These are phyloP conservation scores for Podospora pseudocomata DNA, from an alignment of 495 filamentous ascomycete species.

Conservation along the genomic window DNA sequence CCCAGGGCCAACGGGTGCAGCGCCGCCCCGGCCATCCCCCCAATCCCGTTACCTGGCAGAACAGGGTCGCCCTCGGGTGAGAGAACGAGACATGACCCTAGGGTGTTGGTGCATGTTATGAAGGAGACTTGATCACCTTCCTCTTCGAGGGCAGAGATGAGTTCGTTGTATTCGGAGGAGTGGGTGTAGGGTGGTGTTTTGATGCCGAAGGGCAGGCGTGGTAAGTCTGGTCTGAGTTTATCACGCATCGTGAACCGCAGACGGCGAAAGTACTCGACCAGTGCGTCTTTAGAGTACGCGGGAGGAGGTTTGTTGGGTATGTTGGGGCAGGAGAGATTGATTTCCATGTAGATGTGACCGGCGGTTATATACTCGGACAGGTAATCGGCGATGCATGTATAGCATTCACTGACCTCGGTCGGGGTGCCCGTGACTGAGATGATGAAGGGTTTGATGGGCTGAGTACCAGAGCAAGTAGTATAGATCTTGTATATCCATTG, in stretches of 20 bases:
- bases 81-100: conserved; percentile 61
- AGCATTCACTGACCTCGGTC: conserved; percentile 37
- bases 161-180: conserved; percentile 51
- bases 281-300: conserved; percentile 51
- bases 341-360: conserved; percentile 54
- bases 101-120: conserved; percentile 68
- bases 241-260: conserved; percentile 18
- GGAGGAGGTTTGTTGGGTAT: conserved; percentile 63
- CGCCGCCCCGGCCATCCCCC: conserved; percentile 63
- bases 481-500: background rate
- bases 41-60: conserved; percentile 52
- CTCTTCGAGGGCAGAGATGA: conserved; percentile 36
- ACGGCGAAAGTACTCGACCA: conserved; percentile 47
- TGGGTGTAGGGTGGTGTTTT: conserved; percentile 73
- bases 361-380: background rate
- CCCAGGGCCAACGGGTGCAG: conserved; percentile 71
- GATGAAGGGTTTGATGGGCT: conserved; percentile 47
- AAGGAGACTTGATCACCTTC: conserved; percentile 39
- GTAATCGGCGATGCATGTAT: conserved; percentile 28
- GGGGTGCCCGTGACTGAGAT: conserved; percentile 64
- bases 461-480: conserved; percentile 19
- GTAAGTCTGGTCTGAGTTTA: conserved; percentile 13
- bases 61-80: conserved; percentile 21
- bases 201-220: conserved; percentile 50
- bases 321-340: conserved; percentile 74